These are phyloP conservation scores for Fusarium staphyleae DNA, from an alignment of 2,329 filamentous ascomycete genomes.

Conservation along the genomic window DNA sequence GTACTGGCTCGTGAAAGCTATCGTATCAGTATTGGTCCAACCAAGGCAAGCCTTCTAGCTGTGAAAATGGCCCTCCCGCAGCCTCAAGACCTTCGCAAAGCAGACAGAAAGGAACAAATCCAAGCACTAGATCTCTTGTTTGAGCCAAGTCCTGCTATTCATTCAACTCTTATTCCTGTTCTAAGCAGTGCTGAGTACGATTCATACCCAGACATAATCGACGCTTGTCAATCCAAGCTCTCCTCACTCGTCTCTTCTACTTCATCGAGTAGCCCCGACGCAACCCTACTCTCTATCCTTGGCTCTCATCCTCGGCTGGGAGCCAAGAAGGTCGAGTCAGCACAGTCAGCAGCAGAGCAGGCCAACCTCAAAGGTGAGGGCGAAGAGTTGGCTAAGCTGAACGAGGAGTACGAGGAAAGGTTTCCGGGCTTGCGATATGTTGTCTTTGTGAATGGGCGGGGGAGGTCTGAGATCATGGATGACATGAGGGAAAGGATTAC, in stretches of 20 bases:
- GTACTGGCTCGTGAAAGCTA: no score
- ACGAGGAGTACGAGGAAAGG: slow-evolving; percentile 77
- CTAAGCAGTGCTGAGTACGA: slow-evolving; percentile 64
- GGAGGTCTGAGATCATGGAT: slow-evolving; percentile 76
- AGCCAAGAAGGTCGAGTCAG: slow-evolving; percentile 81
- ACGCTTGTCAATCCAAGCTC: slow-evolving; percentile 69
- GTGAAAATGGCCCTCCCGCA: slow-evolving; percentile 58
- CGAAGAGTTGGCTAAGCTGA: slow-evolving; percentile 70
- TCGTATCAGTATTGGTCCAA: no score
- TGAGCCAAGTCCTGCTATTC: slow-evolving; percentile 79
- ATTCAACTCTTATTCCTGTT: slow-evolving; percentile 72
- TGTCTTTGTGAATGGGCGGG: slow-evolving; percentile 87
- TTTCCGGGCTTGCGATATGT: slow-evolving; percentile 89
- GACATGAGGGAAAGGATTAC: slow-evolving; percentile 81
- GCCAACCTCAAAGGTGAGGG: slow-evolving; percentile 71
- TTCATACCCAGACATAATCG: slow-evolving; percentile 74
- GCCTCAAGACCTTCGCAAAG: slow-evolving; percentile 61
- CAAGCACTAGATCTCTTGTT: slow-evolving; percentile 79
- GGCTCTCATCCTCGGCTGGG: slow-evolving; percentile 85
- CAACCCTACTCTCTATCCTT: slow-evolving; percentile 73
- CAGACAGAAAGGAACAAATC: slow-evolving; percentile 62
- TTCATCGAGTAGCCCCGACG: slow-evolving; percentile 52
- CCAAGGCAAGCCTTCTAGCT: no score
- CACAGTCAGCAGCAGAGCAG: slow-evolving; percentile 82
- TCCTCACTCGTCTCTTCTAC: slow-evolving; percentile 63